A percentile compares a stretch with the other conserved stretches of the same genome.
Evolutionary conservation across 257 asterid species (phyloP).

Genomic region (Nicotiana otophora): DNA sequence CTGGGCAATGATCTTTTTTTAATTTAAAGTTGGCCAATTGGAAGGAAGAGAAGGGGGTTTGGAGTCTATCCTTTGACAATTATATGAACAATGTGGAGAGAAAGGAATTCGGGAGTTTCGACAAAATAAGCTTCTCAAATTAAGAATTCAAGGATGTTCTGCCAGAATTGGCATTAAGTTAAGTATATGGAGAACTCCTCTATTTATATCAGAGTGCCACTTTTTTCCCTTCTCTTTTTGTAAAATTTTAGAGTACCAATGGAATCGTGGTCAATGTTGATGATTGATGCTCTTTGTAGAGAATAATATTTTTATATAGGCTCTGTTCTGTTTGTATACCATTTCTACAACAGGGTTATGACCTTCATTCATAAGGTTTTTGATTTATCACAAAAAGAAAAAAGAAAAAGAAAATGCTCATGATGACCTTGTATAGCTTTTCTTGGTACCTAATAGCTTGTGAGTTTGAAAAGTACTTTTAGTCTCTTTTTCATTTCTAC

Average conservation of each 20-base stretch:
- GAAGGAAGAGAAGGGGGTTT: neutral
- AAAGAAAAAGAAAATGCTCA: neutral
- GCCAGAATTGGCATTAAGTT: neutral
- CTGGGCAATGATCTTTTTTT: neutral
- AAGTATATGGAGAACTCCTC: neutral
- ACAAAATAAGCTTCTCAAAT: neutral
- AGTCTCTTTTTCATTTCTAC: conserved; percentile 18
- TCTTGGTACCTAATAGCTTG: neutral
- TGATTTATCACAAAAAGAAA: neutral
- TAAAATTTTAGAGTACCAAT: neutral
- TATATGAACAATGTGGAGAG: conserved; percentile 2
- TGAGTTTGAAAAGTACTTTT: neutral
- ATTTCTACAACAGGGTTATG: neutral
- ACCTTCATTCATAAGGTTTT: neutral
- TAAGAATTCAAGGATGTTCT: neutral
- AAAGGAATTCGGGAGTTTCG: neutral
- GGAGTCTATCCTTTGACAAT: neutral
- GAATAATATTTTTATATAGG: neutral
- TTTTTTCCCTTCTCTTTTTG: no score
- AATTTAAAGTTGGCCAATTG: neutral
- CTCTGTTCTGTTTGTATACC: neutral
- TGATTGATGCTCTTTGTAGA: neutral
- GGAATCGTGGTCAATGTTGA: neutral
- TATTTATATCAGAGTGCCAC: neutral
- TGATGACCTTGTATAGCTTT: neutral